Base-by-base conservation (phyloP, 2,329 filamentous ascomycete genomes). In the Domatiomyces catenatus region DNA sequence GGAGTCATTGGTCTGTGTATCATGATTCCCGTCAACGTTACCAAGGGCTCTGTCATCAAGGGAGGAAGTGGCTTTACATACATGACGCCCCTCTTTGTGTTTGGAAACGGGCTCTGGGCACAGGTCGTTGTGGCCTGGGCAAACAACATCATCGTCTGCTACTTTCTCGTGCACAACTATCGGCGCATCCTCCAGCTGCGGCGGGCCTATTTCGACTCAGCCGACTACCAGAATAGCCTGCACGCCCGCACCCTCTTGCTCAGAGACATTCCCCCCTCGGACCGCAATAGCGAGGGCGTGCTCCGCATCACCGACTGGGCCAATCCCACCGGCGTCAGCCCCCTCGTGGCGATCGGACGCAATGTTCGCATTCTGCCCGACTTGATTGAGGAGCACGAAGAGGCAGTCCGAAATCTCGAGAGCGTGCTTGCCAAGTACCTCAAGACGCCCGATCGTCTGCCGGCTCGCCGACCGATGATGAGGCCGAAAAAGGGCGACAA, bases 161-260 rank as follows among this genome's bases (percentile, higher is more conserved):
- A 75, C 49, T 94, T 93, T 59, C 69, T 98, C 24, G 98, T 88
- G 88, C 83, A 76, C 71, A 96, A 94, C 62, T 96, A 96, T 66
- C 75, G 76, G 28, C 82, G 79, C 46, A 75, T 98, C 18, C 67
- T 80, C 15, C 69, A 71, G 32, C 68, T 98, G 56, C 78, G 89
- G 54, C 79, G 86, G 52, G 70, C 77, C 43, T 95, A 93, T 61
- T 90, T 94, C 60, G 77, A 90, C 61, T 90, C 81, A 59, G 74
- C 83, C 0, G 90, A 95, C 43, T 98, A 94, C 61, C 87, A 94
- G 64, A 77, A 77, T 52, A 94, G 87, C 65, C 71, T 96, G 51
- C 86, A 94, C 66, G 81, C 92, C 1, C 66, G 75, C 52, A 78
- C 73, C 1, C 61, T 84, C 52, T 73, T 84, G 70, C 68, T 95